phyloP scores from a whole-genome alignment of 805 yeast genomes.

The Pichia rugopelliculosa region DNA sequence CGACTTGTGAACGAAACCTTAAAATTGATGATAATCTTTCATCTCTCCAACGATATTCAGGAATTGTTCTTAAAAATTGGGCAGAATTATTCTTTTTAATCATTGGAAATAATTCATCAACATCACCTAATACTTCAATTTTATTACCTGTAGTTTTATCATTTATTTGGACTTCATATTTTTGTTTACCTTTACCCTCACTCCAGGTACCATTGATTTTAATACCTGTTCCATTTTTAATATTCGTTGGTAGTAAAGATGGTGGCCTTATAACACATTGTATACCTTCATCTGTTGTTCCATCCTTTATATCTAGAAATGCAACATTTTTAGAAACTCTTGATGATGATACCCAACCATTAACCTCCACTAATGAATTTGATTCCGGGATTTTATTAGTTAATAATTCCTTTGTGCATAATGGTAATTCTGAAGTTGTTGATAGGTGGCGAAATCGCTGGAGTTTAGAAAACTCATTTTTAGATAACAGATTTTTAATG shows the following conservation, averaged over 20 bases:
- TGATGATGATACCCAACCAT: conserved; percentile 73
- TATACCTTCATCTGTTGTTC: conserved; percentile 49
- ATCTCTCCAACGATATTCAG: conserved; percentile 73
- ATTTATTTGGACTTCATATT: conserved; percentile 41
- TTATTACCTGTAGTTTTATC: conserved; percentile 21
- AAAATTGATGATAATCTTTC: conserved; percentile 55
- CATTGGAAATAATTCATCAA: conserved; percentile 62
- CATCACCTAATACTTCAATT: conserved; percentile 51
- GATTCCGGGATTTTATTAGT: conserved; percentile 28
- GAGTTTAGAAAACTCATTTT: neutral
- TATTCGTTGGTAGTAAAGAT: conserved; percentile 25
- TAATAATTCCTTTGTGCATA: conserved; percentile 25
- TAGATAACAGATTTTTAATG: neutral
- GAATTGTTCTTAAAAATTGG: conserved; percentile 62
- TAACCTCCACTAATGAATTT: conserved; percentile 36
- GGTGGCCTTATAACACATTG: conserved; percentile 47
- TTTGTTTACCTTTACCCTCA: conserved; percentile 43
- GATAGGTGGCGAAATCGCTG: neutral
- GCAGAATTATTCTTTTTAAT: conserved; percentile 71
- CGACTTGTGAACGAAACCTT: conserved; percentile 66
- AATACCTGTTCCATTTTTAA: conserved; percentile 32
- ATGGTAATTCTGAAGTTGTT: conserved; percentile 14
- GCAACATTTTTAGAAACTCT: conserved; percentile 69
- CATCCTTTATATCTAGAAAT: conserved; percentile 77
- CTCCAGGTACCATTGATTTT: conserved; percentile 29